These are phyloP conservation scores for Stachybotrys elegans DNA, from an alignment of 2,329 filamentous ascomycete species.

Conservation along the genomic window DNA sequence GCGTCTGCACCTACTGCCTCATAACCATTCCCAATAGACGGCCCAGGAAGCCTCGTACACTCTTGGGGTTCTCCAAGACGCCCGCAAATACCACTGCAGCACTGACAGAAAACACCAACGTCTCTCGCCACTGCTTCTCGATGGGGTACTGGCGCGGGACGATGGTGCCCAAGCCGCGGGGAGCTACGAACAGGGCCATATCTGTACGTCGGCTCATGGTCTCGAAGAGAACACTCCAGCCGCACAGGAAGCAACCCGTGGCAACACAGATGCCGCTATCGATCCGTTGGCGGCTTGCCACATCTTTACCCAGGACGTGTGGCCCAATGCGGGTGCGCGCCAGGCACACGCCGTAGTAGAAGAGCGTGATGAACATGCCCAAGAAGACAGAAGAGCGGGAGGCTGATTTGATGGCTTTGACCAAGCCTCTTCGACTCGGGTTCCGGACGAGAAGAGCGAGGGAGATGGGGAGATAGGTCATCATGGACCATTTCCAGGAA, in stretches of 20 bases:
- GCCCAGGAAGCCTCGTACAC: slow-evolving; percentile 66
- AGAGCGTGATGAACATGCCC: slow-evolving; percentile 69
- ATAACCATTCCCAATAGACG: slow-evolving; percentile 50
- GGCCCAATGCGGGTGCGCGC: slow-evolving; percentile 70
- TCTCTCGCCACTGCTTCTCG: slow-evolving; percentile 64
- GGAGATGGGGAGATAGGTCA: slow-evolving; percentile 72
- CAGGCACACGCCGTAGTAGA: slow-evolving; percentile 83
- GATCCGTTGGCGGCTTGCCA: slow-evolving; percentile 41
- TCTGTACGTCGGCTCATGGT: slow-evolving; percentile 62
- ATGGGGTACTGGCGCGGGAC: slow-evolving; percentile 63
- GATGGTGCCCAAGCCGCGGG: slow-evolving; percentile 69
- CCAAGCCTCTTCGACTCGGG: slow-evolving; percentile 39
- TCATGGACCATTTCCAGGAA: slow-evolving; percentile 69
- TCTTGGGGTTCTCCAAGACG: slow-evolving; percentile 53
- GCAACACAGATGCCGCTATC: slow-evolving; percentile 65
- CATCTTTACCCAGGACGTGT: slow-evolving; percentile 52
- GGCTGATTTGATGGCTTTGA: slow-evolving; percentile 55
- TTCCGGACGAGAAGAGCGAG: slow-evolving; percentile 53
- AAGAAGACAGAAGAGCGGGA: slow-evolving; percentile 72
- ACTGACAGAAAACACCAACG: slow-evolving; percentile 59
- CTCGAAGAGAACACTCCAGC: slow-evolving; percentile 77
- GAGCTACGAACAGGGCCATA: slow-evolving; percentile 75
- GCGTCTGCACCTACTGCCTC: slow-evolving; percentile 18
- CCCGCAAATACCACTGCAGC: slow-evolving; percentile 67
- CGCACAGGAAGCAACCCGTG: slow-evolving; percentile 68